Evolutionary conservation across 441 rosid species (phyloP), one percentile per base, ranked within the genome.

Genomic region (Pelargonium australe): DNA sequence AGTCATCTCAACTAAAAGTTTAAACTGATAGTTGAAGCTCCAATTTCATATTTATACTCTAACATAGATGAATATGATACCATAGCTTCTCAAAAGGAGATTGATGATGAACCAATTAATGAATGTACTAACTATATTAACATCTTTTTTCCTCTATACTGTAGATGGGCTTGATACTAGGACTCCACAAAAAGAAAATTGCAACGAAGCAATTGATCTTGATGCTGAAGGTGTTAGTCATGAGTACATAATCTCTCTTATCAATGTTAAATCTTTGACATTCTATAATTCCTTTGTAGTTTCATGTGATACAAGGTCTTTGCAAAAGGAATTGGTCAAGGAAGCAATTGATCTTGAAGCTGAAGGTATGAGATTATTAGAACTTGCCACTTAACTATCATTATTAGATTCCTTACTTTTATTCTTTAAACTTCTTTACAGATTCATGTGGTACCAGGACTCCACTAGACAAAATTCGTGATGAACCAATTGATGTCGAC

Each of bases 191-290:
- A 60, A 60, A 13, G 64, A 60, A 60, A 60, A 20, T 10, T 23
- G 7, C 65, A 62, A 62, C 13, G 65, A 62, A 62, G 65, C 65
- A 25, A 62, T 62, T 62, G 65, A 62, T 62, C 65, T 62, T 25
- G 65, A 62, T 12, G 65, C 65, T 62, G 65, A 62, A 62, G 65
- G 65, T 62, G 64, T 11, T 31, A 31, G 17, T 60, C 64, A 4
- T 20, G n/a, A 14, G 11, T 60, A 10, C 64, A 23, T 60, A 23
- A 44, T 9, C 37, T 60, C 12, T 11, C 11, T 3, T 23, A 60
- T 60, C 37, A 23, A 31, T 60, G 5, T 20, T 60, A 60, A 23
- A 23, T 60, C 25, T 60, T 34, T 60, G 37, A 20, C 64, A 9
- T 10, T 25, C 25, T 60, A 60, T 60, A 60, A 20, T 23, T 11